Base-by-base conservation (phyloP, 768 basidiomycete species). In the Tylopilus balloui region DNA sequence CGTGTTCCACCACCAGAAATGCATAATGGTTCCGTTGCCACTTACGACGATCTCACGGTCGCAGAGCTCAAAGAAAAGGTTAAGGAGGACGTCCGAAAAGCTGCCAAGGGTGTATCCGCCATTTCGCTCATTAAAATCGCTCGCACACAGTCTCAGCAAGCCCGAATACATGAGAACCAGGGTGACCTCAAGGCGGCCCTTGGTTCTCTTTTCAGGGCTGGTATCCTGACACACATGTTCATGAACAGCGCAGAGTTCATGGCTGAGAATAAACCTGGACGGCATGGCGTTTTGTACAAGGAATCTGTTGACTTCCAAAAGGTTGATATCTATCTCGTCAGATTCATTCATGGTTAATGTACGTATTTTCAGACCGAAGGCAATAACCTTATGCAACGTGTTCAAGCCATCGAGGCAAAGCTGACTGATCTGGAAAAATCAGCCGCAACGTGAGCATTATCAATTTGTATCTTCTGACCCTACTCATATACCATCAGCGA, bases 101-200 rank as follows among this genome's bases (percentile, higher is more conserved):
- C 74, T 44, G 77, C 78, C 40, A 76, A 74, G 54, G 82, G 82
- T n/a, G 76, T 76, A 36, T 80, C 84, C 9, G 71, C 84, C 7
- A 61, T 78, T 24, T 69, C 77, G 9, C 76, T 90, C 56, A 79
- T 91, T 66, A 77, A 71, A 61, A 67, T 74, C 19, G 88, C 88
- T 20, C 76, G 80, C 42, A 69, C 67, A 13, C 84, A 86, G 66
- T 73, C 78, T 39, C 65, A 71, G 23, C 60, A 59, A 8, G 88
- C 80, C 6, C 78, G 73, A 51, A 70, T 73, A 8, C 58, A 66
- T 52, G 86, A 88, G 59, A 65, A 61, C 36, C 70, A 70, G 34
- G 83, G 83, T 1, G 81, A 89, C 58, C 69, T 87, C 46, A 77
- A 74, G 64, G 74, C 69, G 17, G 85, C 86, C 2, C 73, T 86